phyloP scores from a whole-genome alignment of 2,329 filamentous ascomycete species.

The Colletotrichum sp. region DNA sequence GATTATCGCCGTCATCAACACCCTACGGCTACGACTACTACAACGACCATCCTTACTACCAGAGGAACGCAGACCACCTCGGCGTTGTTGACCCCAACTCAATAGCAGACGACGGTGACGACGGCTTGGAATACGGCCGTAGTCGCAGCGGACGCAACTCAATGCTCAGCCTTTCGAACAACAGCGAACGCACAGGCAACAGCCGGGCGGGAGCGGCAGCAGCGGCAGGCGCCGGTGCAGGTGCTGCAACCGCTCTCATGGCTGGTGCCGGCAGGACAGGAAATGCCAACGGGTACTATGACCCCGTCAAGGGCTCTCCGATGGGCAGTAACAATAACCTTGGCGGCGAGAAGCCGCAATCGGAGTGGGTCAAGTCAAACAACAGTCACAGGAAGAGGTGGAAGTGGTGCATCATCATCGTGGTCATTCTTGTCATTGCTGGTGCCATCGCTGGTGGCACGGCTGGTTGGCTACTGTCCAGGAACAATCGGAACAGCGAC shows the following conservation, averaged over 20 bases:
- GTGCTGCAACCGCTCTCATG: slow-evolving; percentile 37
- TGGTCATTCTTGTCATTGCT: slow-evolving; percentile 66
- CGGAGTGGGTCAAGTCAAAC: slow-evolving; percentile 66
- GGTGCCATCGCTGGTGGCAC: slow-evolving; percentile 77
- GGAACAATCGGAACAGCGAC: slow-evolving; percentile 44
- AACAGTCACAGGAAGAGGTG: slow-evolving; percentile 67
- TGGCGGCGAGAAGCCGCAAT: slow-evolving; percentile 69
- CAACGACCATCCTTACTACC: slow-evolving; percentile 71
- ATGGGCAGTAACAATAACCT: slow-evolving; percentile 12
- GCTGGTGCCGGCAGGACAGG: slow-evolving; percentile 35
- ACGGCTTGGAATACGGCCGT: slow-evolving; percentile 66
- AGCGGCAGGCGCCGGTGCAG: slow-evolving; percentile 51
- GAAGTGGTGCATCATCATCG: slow-evolving; percentile 70
- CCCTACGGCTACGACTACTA: slow-evolving; percentile 54
- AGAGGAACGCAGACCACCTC: slow-evolving; percentile 53
- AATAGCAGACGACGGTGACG: slow-evolving; percentile 88
- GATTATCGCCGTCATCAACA: slow-evolving; percentile 53
- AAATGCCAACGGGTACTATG: slow-evolving; percentile 56
- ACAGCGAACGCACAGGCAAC: slow-evolving; percentile 36
- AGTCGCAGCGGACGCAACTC: slow-evolving; percentile 57
- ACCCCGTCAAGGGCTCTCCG: slow-evolving; percentile 49
- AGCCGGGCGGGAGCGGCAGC: slow-evolving; percentile 39
- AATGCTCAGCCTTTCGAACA: slow-evolving; percentile 60
- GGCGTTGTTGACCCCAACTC: slow-evolving; percentile 76
- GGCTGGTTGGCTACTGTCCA: slow-evolving; percentile 73